Conservation (phyloP, 768 basidiomycete genomes). For the Tulasnella sp. region DNA sequence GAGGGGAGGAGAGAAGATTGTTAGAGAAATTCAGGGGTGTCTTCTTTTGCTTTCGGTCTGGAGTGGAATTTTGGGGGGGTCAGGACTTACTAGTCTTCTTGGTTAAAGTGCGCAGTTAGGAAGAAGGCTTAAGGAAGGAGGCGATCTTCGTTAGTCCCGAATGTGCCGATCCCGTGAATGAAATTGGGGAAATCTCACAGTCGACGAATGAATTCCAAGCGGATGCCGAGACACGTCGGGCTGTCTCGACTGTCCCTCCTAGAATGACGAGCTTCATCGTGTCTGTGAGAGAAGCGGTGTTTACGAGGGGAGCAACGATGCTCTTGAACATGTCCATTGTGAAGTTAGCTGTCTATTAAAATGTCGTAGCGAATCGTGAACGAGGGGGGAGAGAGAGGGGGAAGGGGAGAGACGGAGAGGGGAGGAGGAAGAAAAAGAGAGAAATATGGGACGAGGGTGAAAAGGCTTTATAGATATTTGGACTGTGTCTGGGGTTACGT, state of each 20-base stretch:
- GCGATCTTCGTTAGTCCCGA: not conserved
- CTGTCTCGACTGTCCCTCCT: conserved; percentile 82
- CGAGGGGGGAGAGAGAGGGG: not conserved
- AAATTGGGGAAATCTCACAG: conserved; percentile 42
- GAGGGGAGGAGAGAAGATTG: not conserved
- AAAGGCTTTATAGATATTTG: not conserved
- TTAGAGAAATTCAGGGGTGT: not conserved
- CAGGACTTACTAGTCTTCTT: conserved; percentile 49
- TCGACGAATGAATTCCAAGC: conserved; percentile 89
- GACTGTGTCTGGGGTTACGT: not conserved
- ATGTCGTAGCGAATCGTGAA: not conserved
- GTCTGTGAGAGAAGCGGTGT: conserved; percentile 3
- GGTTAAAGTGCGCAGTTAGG: conserved; percentile 80
- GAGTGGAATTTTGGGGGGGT: not conserved
- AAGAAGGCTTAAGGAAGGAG: conserved; percentile 57
- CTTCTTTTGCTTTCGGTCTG: not conserved
- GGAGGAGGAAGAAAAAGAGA: not conserved
- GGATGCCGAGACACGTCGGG: conserved; percentile 67
- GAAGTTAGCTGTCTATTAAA: not conserved
- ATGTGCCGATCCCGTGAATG: not conserved
- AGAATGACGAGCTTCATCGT: conserved; percentile 66
- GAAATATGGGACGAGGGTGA: not conserved
- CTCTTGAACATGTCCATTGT: conserved; percentile 17
- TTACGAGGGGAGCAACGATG: conserved; percentile 10
- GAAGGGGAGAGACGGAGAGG: not conserved